Base-by-base conservation (phyloP, 306 rosid species). In the Arachis hypogaea region DNA sequence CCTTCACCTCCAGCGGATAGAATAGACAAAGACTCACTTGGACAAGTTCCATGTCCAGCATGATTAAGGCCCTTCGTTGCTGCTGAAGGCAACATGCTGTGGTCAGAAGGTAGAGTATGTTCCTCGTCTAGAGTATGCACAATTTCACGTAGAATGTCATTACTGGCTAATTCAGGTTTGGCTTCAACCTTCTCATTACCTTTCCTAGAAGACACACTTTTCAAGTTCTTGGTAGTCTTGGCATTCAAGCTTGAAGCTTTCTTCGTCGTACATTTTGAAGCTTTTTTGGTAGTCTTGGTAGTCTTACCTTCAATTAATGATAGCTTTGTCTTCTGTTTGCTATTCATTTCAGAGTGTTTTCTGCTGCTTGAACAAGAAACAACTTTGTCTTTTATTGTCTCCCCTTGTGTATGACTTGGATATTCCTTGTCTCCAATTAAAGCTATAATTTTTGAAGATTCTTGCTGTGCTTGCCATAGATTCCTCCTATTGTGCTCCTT, bases 111-210 rank as follows among this genome's bases (percentile, higher is more conserved):
- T 38, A 11, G 65, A 67, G 84, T 30, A 59, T 68, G 50, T 71
- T 73, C 84, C 57, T 65, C 69, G 45, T 76, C 63, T 76, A 42
- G 73, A 50, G 78, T 73, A 46, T 84, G 77, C 77, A 80, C 50
- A 57, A 78, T 74, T 63, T 83, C 84, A 73, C 82, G 91, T 30
- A 73, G 83, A 59, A 74, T 82, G 72, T 74, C 86, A 63, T 51
- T 68, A 78, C 57, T 69, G 7, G 67, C 11, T 47, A 78, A 78
- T 74, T 62, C 71, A 60, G 60, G 65, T 80, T 79, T 77, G 60
- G 52, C 51, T 58, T 66, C 64, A 28, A 38, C 73, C 36, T 73
- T 55, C 43, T 66, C 74, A 54, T n/a, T 76, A 67, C 30, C 60
- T 75, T 71, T 69, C 77, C 4, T 60, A 74, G 54, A 71, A 11